Evolutionary conservation across 2,329 filamentous ascomycete genomes (phyloP).

Genomic region (Herpotrichia juniperi): DNA sequence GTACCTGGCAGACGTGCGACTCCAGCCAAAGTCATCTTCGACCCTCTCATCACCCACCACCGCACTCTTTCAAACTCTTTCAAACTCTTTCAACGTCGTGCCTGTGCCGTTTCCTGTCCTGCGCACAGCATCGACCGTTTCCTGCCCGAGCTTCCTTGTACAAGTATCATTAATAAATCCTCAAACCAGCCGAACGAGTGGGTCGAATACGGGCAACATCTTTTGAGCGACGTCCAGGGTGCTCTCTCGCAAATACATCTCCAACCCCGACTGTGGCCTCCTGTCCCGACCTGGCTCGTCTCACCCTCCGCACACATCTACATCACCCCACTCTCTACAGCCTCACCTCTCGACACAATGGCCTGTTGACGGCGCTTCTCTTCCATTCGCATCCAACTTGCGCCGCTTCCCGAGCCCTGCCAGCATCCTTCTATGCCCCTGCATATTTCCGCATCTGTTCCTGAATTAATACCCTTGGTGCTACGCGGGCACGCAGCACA

Average conservation of each 20-base stretch:
- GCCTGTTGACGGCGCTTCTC: background rate
- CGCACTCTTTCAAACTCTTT: background rate
- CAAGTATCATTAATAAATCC: background rate
- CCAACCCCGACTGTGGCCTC: constrained; percentile 12
- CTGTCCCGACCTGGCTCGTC: constrained; percentile 6
- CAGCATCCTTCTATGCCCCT: background rate
- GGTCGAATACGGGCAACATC: constrained; percentile 1
- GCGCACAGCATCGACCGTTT: background rate
- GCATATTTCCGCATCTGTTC: background rate
- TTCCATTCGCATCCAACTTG: background rate
- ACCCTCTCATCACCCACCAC: background rate
- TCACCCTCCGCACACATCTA: background rate
- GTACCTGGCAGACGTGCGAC: background rate
- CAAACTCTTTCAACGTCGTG: background rate
- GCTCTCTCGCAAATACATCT: constrained; percentile 1
- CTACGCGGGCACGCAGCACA: constrained; percentile 25
- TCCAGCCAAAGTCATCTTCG: background rate
- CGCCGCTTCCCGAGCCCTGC: background rate
- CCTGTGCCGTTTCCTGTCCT: background rate
- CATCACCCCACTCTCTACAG: background rate
- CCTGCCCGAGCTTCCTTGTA: background rate
- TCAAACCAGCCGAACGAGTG: constrained; percentile 1
- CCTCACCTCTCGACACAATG: background rate
- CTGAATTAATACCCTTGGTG: constrained; percentile 5
- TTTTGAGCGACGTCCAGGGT: constrained; percentile 15